Evolutionary conservation across 345 rosid species (phyloP).

Genomic region (Aegle marmelos): DNA sequence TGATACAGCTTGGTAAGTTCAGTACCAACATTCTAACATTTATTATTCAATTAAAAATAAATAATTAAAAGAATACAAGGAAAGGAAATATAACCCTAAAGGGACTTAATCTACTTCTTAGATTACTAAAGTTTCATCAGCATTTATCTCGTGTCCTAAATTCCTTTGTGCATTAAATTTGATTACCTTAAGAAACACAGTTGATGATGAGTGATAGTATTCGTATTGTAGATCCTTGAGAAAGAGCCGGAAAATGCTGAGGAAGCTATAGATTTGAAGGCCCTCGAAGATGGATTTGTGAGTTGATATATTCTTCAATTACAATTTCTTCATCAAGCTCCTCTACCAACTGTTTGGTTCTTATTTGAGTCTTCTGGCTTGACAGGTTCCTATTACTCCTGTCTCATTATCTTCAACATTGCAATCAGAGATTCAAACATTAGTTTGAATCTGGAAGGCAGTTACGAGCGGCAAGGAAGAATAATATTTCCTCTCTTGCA

Average conservation of each 20-base stretch:
- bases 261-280: constrained; percentile 35
- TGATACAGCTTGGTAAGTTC: background rate
- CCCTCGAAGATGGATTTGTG: constrained; percentile 46
- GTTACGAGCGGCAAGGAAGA: constrained; percentile 7
- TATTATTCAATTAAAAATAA: background rate
- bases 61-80: too few species aligned
- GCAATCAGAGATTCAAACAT: constrained; percentile 11
- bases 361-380: background rate
- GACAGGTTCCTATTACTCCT: constrained; percentile 25
- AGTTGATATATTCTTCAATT: constrained; percentile 7
- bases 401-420: constrained; percentile 11
- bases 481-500: background rate
- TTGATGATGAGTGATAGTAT: background rate
- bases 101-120: background rate
- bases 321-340: background rate
- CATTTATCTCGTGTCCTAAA: background rate
- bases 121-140: background rate
- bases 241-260: constrained; percentile 26
- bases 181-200: background rate
- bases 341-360: background rate
- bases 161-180: background rate
- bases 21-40: background rate
- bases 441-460: constrained; percentile 26
- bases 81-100: background rate
- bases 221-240: constrained; percentile 21